phyloP scores from a whole-genome alignment of 2,329 filamentous ascomycete genomes.

The Neofusicoccum sp. region DNA sequence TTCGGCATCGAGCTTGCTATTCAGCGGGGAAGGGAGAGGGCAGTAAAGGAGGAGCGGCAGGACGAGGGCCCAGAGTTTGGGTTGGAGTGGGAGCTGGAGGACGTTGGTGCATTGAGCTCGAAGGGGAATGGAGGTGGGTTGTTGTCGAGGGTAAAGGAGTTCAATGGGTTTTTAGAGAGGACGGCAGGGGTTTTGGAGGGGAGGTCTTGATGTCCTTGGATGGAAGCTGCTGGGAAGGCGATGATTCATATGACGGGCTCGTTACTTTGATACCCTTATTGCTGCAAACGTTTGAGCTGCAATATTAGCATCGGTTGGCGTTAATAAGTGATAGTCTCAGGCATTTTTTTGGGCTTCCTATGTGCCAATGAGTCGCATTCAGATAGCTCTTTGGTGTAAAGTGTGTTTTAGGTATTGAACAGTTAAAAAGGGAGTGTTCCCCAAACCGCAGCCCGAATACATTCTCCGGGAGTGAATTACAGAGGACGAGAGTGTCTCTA shows the following conservation, averaged over 20 bases:
- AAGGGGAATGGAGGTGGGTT: conserved; percentile 34
- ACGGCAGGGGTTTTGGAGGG: conserved; percentile 37
- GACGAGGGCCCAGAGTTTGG: conserved; percentile 33
- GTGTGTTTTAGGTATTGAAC: too few species aligned
- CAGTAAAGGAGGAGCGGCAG: conserved; percentile 29
- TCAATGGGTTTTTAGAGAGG: conserved; percentile 35
- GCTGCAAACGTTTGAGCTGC: background rate
- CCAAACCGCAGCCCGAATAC: too few species aligned
- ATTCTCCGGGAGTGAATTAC: too few species aligned
- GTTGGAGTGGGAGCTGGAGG: conserved; percentile 21
- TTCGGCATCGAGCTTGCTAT: conserved; percentile 39
- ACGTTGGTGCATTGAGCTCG: conserved; percentile 30
- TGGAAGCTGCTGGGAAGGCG: too few species aligned
- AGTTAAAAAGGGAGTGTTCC: too few species aligned
- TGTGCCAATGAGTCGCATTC: too few species aligned
- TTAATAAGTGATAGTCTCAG: too few species aligned
- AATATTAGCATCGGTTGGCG: too few species aligned
- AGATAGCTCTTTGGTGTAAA: too few species aligned
- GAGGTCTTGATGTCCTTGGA: conserved; percentile 17
- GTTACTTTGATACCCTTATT: background rate
- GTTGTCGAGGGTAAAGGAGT: conserved; percentile 29
- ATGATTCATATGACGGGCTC: too few species aligned
- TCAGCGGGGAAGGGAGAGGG: conserved; percentile 32
- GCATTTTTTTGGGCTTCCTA: too few species aligned
- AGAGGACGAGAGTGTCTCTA: too few species aligned